phyloP scores from a whole-genome alignment of 139 green algal genomes.

The Picochlorum sp. region DNA sequence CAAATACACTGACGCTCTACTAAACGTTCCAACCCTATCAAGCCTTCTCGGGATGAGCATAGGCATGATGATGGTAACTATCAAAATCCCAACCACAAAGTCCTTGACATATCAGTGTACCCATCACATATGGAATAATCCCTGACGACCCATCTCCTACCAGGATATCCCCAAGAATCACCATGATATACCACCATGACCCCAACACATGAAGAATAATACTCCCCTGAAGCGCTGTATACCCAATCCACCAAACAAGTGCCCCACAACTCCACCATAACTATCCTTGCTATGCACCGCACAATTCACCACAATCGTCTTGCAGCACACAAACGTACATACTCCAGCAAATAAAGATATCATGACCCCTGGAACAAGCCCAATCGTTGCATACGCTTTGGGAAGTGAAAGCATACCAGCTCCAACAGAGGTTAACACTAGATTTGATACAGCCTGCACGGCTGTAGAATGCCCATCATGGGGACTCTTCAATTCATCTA shows the following conservation, averaged over 20 bases:
- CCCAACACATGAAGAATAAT: constrained; percentile 27
- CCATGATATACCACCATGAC: constrained; percentile 30
- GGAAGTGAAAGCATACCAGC: constrained; percentile 20
- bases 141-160: background rate
- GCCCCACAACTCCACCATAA: constrained; percentile 17
- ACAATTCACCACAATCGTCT: constrained; percentile 6
- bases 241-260: constrained; percentile 20
- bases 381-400: constrained; percentile 3
- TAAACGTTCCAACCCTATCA: constrained; percentile 15
- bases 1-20: constrained; percentile 13
- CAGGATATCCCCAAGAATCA: constrained; percentile 27
- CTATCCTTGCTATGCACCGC: background rate
- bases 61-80: constrained; percentile 6
- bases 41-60: constrained; percentile 29
- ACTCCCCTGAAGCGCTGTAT: constrained; percentile 7
- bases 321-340: constrained; percentile 4
- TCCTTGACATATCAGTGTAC: background rate
- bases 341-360: background rate
- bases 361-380: constrained; percentile 3
- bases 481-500: too few species aligned
- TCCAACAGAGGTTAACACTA: constrained; percentile 13
- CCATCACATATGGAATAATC: constrained; percentile 7
- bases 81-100: background rate
- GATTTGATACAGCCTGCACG: constrained; percentile 2
- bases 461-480: background rate